phyloP scores from a whole-genome alignment of 805 yeast species.

The Jamesozyma piceae region DNA sequence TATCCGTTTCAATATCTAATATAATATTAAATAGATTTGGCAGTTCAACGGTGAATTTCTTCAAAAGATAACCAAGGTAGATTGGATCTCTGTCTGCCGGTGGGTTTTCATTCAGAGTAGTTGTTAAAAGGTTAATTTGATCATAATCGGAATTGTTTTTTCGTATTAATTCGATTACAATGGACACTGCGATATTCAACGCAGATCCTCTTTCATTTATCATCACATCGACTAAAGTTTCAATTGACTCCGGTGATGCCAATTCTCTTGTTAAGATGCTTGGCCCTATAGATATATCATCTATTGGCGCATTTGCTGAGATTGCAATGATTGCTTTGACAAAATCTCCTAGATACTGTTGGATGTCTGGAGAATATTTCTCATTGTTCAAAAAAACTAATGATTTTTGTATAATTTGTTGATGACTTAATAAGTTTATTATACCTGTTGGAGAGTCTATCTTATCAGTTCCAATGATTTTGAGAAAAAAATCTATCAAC shows the following conservation, averaged over 20 bases:
- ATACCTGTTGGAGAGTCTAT: constrained; percentile 81
- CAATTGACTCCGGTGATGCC: constrained; percentile 57
- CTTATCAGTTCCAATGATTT: constrained; percentile 84
- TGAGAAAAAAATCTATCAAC: constrained; percentile 77
- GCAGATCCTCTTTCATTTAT: constrained; percentile 64
- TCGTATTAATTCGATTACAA: constrained; percentile 83
- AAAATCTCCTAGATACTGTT: constrained; percentile 87
- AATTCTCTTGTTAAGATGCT: constrained; percentile 79
- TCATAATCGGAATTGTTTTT: constrained; percentile 94
- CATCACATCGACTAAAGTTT: constrained; percentile 59
- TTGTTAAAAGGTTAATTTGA: constrained; percentile 65
- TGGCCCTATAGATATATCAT: constrained; percentile 79
- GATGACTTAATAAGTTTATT: constrained; percentile 61
- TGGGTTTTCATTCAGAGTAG: constrained; percentile 72
- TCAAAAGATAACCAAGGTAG: constrained; percentile 76
- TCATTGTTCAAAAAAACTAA: constrained; percentile 53
- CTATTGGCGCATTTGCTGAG: constrained; percentile 78
- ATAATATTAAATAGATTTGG: constrained; percentile 11
- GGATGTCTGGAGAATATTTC: constrained; percentile 49
- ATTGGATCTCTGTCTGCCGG: constrained; percentile 87
- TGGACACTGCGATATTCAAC: constrained; percentile 81
- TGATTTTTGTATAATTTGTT: constrained; percentile 59
- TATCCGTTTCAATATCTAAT: not conserved
- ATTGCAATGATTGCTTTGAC: constrained; percentile 84
- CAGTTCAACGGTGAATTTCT: constrained; percentile 57